Base-by-base conservation (phyloP, 1,284 basidiomycete genomes). In the Marasmius tenuissimus region DNA sequence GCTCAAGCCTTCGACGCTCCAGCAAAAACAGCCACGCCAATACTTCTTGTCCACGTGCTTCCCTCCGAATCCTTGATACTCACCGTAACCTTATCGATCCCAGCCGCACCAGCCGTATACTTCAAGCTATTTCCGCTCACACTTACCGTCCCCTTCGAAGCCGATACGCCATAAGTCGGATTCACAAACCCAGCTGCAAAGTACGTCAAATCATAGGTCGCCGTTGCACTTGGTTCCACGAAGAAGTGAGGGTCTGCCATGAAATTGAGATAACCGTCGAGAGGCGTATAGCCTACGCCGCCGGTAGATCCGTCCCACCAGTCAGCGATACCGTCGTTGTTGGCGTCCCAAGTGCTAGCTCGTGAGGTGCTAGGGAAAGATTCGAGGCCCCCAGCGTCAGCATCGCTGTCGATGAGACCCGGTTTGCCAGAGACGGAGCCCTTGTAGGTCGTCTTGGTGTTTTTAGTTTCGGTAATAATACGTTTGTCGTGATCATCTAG, bases 301-400 rank as follows among this genome's bases (percentile, higher is more conserved):
- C 56, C 60, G 16, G n/a, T 58, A 34, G 56, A 58, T 37, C 60
- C 60, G 42, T 58, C 60, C 60, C 60, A 61, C 60, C 60, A 61
- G 45, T 61, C 60, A 14, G 60, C 40, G n/a, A 61, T 39, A 16
- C 60, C 60, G 18, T 61, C 60, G 16, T 53, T 34, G 42, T 61
- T 34, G 4, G 56, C 34, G 49, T 61, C 60, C 45, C 45, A 47
- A 34, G 16, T 47, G 16, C 52, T 35, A 4, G 53, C 27, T 8
- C 60, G 53, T 20, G 22, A 39, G 33, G 57, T 50, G 37, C 20
- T 33, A 34, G 56, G 60, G 33, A 33, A 58, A 16, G 33, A 14
- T 37, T 58, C 60, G 14, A 61, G 56, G 8, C 60, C 60, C 16
- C 60, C 60, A 3, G 52, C 60, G 35, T 58, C 60, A 2, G 14